Percentiles rank a stretch among this genome's conserved stretches.
Conservation (phyloP, 495 filamentous ascomycete genomes). For the Trypethelium eluteriae region DNA sequence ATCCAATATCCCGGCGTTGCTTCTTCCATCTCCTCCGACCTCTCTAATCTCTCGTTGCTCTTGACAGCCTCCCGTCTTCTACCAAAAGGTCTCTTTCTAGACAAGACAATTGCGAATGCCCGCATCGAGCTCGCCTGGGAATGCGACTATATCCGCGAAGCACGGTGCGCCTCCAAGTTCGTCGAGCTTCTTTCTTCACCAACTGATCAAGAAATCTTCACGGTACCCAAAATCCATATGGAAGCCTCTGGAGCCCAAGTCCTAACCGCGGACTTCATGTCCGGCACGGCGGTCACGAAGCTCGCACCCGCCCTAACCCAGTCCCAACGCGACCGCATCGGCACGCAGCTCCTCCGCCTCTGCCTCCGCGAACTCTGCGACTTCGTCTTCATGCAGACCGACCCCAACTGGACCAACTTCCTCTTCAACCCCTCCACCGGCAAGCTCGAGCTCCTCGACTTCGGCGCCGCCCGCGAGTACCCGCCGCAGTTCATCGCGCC, state of each 20-base stretch:
- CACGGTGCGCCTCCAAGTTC: constrained; percentile 68
- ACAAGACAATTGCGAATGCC: constrained; percentile 98
- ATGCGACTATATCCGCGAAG: constrained; percentile 90
- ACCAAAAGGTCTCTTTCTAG: constrained; percentile 84
- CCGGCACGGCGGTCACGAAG: constrained; percentile 83
- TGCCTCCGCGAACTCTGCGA: constrained; percentile 89
- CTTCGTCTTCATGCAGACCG: constrained; percentile 97
- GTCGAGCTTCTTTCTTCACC: constrained; percentile 62
- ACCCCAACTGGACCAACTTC: constrained; percentile 99
- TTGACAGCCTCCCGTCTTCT: constrained; percentile 82
- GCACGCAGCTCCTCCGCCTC: constrained; percentile 83
- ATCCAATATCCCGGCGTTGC: constrained; percentile 97
- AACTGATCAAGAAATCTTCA: constrained; percentile 50
- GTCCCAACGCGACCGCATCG: constrained; percentile 81
- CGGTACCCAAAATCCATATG: constrained; percentile 66
- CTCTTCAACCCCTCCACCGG: constrained; percentile 67
- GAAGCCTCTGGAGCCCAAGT: constrained; percentile 82
- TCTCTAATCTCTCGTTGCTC: constrained; percentile 84
- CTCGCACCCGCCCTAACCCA: constrained; percentile 59
- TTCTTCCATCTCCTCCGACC: constrained; percentile 87
- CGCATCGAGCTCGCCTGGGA: constrained; percentile 90
- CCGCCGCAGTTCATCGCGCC: constrained; percentile 67
- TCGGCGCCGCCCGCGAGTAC: constrained; percentile 84
- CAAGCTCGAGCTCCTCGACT: constrained; percentile 87
- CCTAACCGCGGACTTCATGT: constrained; percentile 85